These are phyloP conservation scores for Myriosclerotinia duriaeana DNA, from an alignment of 2,329 filamentous ascomycete species.

Conservation along the genomic window DNA sequence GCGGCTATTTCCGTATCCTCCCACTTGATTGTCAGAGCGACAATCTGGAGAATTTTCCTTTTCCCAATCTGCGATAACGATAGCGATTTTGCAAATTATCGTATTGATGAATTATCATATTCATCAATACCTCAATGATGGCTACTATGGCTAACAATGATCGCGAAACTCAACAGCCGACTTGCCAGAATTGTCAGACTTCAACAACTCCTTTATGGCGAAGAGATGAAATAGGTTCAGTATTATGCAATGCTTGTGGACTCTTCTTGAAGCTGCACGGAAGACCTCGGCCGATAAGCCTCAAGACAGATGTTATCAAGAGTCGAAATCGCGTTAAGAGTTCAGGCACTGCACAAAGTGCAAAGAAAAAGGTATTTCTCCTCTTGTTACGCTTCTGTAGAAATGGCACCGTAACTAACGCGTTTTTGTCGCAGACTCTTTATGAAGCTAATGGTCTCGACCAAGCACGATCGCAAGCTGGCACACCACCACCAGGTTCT, in stretches of 20 bases:
- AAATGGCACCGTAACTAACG: constrained; percentile 35
- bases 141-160: constrained; percentile 52
- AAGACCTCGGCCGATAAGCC: constrained; percentile 85
- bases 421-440: constrained; percentile 35
- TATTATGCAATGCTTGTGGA: constrained; percentile 97
- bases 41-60: constrained; percentile 25
- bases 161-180: constrained; percentile 70
- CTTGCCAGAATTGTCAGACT: constrained; percentile 94
- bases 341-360: constrained; percentile 68
- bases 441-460: constrained; percentile 59
- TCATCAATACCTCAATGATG: constrained; percentile 37
- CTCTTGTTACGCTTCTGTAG: not conserved
- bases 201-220: constrained; percentile 97
- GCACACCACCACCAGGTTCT: constrained; percentile 52
- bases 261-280: constrained; percentile 97
- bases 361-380: constrained; percentile 72
- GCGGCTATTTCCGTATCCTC: constrained; percentile 4
- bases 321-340: constrained; percentile 98
- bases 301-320: constrained; percentile 99
- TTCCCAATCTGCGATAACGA: constrained; percentile 25
- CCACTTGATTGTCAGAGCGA: constrained; percentile 10
- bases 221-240: constrained; percentile 90
- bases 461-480: constrained; percentile 55
- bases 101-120: not conserved
- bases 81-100: constrained; percentile 24